phyloP scores from a whole-genome alignment of 169 alveolate species.

The Amoebophrya sp. region DNA sequence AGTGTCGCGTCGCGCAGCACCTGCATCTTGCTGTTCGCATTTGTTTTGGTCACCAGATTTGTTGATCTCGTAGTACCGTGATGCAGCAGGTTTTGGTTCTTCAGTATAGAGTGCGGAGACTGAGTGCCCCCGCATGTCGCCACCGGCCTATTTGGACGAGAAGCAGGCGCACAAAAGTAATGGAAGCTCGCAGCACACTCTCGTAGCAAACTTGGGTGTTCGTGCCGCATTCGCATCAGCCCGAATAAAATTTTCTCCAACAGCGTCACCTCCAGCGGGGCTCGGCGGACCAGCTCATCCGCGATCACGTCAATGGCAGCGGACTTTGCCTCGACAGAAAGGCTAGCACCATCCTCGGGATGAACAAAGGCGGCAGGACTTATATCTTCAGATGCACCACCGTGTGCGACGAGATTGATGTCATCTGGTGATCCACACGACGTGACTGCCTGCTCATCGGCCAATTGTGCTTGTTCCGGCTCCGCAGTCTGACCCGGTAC shows the following conservation, averaged over 20 bases:
- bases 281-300: background rate
- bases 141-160: no score
- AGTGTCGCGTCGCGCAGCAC: background rate
- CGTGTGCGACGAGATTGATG: no score
- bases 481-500: background rate
- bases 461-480: background rate
- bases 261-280: background rate
- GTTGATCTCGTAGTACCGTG: no score
- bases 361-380: no score
- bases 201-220: background rate
- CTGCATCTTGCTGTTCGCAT: no score
- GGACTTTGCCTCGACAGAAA: background rate
- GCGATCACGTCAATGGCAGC: background rate
- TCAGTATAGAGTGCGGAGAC: no score
- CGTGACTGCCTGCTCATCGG: background rate
- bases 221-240: background rate
- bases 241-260: background rate
- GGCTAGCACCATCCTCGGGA: background rate
- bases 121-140: no score
- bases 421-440: no score
- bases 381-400: no score
- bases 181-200: background rate
- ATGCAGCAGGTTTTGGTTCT: no score
- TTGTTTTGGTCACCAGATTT: no score
- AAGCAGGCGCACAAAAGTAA: no score